Conservation (phyloP, 2,329 filamentous ascomycete genomes). For the Westerdykella sp. region DNA sequence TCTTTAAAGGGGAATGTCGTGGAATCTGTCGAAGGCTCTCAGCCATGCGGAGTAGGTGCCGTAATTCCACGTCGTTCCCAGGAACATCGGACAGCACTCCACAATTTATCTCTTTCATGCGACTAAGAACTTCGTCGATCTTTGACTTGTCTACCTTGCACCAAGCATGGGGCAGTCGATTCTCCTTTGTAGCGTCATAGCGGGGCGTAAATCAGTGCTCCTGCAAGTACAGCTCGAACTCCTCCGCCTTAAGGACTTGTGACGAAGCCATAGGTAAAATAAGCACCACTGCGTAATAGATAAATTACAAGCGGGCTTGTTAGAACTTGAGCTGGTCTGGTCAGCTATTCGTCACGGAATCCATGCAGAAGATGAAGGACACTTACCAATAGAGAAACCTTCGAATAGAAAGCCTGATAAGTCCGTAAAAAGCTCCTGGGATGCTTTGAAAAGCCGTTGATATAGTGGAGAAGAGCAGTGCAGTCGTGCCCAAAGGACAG, state of each 20-base stretch:
- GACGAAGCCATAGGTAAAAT: too few species aligned
- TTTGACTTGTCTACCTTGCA: neutral
- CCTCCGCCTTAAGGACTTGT: neutral
- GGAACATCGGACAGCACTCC: neutral
- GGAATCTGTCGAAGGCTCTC: conserved; percentile 4
- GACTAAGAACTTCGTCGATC: neutral
- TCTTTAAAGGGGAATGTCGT: conserved; percentile 5
- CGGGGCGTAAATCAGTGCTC: neutral
- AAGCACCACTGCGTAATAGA: too few species aligned
- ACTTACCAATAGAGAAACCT: too few species aligned
- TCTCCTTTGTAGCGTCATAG: neutral
- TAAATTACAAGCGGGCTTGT: too few species aligned
- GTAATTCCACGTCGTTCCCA: neutral
- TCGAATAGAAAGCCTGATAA: too few species aligned
- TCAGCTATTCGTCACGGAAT: too few species aligned
- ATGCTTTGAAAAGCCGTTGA: too few species aligned
- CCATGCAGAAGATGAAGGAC: too few species aligned
- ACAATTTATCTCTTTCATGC: neutral
- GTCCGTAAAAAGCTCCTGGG: too few species aligned
- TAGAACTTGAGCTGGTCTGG: too few species aligned
- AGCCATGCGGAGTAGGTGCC: neutral
- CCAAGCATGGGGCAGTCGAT: neutral
- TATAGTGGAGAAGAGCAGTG: too few species aligned
- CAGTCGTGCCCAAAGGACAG: too few species aligned
- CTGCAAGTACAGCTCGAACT: neutral